Percentiles rank a stretch among this genome's conserved stretches.
These are phyloP conservation scores for Coniochaeta sp. DNA, from an alignment of 2,329 filamentous ascomycete species.

Conservation along the genomic window DNA sequence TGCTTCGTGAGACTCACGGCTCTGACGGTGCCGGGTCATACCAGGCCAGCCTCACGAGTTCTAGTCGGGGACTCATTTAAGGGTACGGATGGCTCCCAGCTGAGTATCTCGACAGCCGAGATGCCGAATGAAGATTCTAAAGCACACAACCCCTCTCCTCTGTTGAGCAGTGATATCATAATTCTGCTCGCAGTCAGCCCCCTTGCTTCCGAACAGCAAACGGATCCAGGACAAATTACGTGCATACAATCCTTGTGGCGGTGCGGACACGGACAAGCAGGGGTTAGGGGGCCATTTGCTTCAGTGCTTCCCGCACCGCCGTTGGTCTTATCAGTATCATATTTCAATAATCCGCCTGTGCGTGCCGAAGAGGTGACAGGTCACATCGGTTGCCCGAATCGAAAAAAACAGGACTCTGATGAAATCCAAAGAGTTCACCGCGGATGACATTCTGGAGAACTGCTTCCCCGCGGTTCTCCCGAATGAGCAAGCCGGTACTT, in stretches of 20 bases:
- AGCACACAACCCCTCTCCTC: too few species aligned
- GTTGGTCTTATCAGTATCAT: background rate
- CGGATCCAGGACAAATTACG: background rate
- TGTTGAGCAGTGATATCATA: background rate
- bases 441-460: background rate
- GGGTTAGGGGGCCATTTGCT: constrained; percentile 1
- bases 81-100: too few species aligned
- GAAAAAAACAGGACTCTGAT: background rate
- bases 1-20: background rate
- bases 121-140: background rate
- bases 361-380: background rate
- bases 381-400: background rate
- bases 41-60: too few species aligned
- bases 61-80: too few species aligned
- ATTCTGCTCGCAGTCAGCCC: background rate
- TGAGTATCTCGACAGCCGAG: background rate
- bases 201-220: too few species aligned
- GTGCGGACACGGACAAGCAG: background rate
- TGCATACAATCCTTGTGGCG: background rate
- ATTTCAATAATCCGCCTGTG: background rate
- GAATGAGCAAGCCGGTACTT: background rate
- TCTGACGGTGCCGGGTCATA: background rate
- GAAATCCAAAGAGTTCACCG: background rate
- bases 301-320: background rate
- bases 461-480: background rate